A percentile compares a stretch with the other conserved stretches of the same genome.
phyloP scores from a whole-genome alignment of 2,329 filamentous ascomycete species.

The Botryotinia convoluta region DNA sequence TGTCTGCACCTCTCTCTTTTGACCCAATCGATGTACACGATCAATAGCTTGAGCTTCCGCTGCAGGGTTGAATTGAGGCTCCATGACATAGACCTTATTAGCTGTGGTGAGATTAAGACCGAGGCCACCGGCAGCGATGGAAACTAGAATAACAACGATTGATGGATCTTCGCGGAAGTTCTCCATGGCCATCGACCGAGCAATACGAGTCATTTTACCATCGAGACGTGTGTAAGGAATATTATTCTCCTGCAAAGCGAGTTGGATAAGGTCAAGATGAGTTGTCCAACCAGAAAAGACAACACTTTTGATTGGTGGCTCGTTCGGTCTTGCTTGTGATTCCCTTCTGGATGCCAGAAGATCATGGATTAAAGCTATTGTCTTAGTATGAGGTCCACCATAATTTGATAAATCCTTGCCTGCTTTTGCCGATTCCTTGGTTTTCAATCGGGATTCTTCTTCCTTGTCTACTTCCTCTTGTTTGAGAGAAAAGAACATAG shows the following conservation, averaged over 20 bases:
- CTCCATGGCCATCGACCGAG: conserved; percentile 73
- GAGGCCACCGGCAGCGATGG: conserved; percentile 86
- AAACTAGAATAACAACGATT: conserved; percentile 82
- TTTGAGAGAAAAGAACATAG: conserved; percentile 68
- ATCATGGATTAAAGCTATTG: conserved; percentile 73
- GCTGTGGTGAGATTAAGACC: conserved; percentile 87
- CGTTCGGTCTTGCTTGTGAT: conserved; percentile 54
- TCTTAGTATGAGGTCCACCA: conserved; percentile 87
- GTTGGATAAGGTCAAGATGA: conserved; percentile 87
- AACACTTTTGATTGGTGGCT: conserved; percentile 82
- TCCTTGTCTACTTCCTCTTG: conserved; percentile 40
- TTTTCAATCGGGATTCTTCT: conserved; percentile 30
- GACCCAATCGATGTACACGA: conserved; percentile 85
- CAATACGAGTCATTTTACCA: conserved; percentile 76
- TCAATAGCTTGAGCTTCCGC: conserved; percentile 94
- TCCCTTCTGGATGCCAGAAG: conserved; percentile 63
- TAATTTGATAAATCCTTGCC: conserved; percentile 67
- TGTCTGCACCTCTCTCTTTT: conserved; percentile 84
- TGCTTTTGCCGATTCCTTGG: conserved; percentile 44
- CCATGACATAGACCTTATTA: conserved; percentile 92
- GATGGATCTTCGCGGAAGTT: conserved; percentile 69
- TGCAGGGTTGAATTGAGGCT: conserved; percentile 95
- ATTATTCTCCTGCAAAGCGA: conserved; percentile 66
- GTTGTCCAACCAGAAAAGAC: conserved; percentile 97
- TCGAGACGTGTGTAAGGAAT: conserved; percentile 81